Evolutionary conservation across 2,329 filamentous ascomycete genomes (phyloP).

Genomic region (Metarhizium album): DNA sequence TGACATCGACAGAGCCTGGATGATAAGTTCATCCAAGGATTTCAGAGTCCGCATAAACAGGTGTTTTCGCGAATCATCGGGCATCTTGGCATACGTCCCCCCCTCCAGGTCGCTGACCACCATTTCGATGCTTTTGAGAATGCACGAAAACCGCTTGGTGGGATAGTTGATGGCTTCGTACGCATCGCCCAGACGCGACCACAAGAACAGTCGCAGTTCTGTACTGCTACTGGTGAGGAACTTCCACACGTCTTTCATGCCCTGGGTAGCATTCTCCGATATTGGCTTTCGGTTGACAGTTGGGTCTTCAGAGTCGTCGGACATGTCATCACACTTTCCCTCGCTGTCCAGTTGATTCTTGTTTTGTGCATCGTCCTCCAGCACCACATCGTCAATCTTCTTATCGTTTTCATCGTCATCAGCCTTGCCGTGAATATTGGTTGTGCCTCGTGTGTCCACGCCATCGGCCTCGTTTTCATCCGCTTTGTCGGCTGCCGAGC

Average conservation of each 20-base stretch:
- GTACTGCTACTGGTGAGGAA: conserved; percentile 76
- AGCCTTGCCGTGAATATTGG: background rate
- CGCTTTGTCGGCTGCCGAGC: background rate
- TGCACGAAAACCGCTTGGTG: conserved; percentile 82
- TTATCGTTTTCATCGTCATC: background rate
- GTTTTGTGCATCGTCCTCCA: background rate
- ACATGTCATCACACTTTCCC: conserved; percentile 9
- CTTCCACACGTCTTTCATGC: conserved; percentile 67
- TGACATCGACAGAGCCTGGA: conserved; percentile 57
- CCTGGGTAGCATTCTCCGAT: conserved; percentile 41
- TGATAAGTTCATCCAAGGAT: conserved; percentile 65
- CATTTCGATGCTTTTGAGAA: conserved; percentile 75
- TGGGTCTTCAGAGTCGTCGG: conserved; percentile 4
- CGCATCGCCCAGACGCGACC: conserved; percentile 82
- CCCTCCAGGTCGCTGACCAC: conserved; percentile 52
- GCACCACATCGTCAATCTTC: background rate
- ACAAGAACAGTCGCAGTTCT: conserved; percentile 75
- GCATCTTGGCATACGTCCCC: conserved; percentile 52
- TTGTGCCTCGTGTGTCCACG: background rate
- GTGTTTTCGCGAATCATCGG: conserved; percentile 54
- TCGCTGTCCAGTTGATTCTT: background rate
- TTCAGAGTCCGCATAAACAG: conserved; percentile 68
- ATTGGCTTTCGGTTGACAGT: conserved; percentile 26
- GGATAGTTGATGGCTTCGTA: conserved; percentile 76
- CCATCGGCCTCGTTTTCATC: background rate